Conservation (phyloP, 305 asterid species). For the Fraxinus greggii region DNA sequence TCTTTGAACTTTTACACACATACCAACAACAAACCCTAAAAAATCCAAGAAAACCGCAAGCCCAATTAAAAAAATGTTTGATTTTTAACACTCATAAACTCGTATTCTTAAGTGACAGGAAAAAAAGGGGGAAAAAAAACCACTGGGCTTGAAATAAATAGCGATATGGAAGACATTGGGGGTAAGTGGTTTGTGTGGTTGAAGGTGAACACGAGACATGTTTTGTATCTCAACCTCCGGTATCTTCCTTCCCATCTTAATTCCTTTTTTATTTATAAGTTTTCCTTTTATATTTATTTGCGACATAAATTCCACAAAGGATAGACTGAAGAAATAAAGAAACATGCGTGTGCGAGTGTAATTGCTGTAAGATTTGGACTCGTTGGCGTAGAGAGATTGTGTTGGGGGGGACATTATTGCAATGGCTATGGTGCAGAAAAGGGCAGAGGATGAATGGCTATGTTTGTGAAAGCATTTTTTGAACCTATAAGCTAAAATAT, state of each 20-base stretch:
- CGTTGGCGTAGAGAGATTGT: not conserved
- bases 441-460: constrained; percentile 23
- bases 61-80: constrained; percentile 15
- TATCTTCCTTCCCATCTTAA: constrained; percentile 20
- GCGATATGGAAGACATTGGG: constrained; percentile 21
- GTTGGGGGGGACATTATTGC: constrained; percentile 16
- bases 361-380: constrained; percentile 8
- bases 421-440: constrained; percentile 33
- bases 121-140: not conserved
- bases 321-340: constrained; percentile 22
- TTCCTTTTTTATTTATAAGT: constrained; percentile 17
- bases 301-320: constrained; percentile 30
- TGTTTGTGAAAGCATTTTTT: too few relatives aligned
- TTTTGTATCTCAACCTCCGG: constrained; percentile 30
- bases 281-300: constrained; percentile 30
- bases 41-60: constrained; percentile 3
- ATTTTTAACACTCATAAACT: not conserved
- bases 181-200: constrained; percentile 36
- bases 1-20: not conserved
- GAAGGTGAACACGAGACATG: constrained; percentile 41
- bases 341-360: constrained; percentile 8
- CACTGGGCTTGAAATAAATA: constrained; percentile 8
- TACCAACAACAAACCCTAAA: constrained; percentile 4
- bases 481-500: too few relatives aligned
- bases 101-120: not conserved